These are phyloP conservation scores for Tolypocladium paradoxum DNA, from an alignment of 2,329 filamentous ascomycete species.

Conservation along the genomic window DNA sequence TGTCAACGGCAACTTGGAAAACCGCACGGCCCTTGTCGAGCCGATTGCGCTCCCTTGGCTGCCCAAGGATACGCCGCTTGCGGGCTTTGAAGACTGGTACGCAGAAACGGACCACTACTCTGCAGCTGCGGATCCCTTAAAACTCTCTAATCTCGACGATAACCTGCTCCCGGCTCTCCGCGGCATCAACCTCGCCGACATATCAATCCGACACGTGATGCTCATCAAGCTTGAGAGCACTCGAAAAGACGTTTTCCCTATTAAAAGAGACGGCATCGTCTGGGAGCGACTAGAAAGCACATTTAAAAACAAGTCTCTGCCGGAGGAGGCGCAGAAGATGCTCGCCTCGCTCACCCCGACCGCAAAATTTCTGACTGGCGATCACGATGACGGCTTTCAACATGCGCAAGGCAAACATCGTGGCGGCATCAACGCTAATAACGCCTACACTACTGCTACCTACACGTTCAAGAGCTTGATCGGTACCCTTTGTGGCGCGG, in stretches of 20 bases:
- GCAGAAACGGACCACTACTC: slow-evolving; percentile 18
- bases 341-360: slow-evolving; percentile 17
- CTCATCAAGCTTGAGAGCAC: slow-evolving; percentile 31
- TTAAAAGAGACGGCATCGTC: slow-evolving; percentile 27
- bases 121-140: slow-evolving; percentile 24
- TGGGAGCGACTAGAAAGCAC: slow-evolving; percentile 21
- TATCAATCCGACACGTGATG: slow-evolving; percentile 29
- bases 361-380: slow-evolving; percentile 21
- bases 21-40: slow-evolving; percentile 14
- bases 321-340: slow-evolving; percentile 16
- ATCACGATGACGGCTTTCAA: slow-evolving; percentile 22
- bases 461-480: slow-evolving; percentile 32
- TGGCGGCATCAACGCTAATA: slow-evolving; percentile 28
- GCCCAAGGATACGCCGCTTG: slow-evolving; percentile 7
- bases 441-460: slow-evolving; percentile 27
- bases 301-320: too few species aligned
- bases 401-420: slow-evolving; percentile 9
- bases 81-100: slow-evolving; percentile 19
- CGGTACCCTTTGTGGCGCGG: slow-evolving; percentile 28
- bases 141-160: slow-evolving; percentile 26
- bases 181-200: slow-evolving; percentile 11
- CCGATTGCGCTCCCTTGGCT: slow-evolving; percentile 15
- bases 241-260: slow-evolving; percentile 30
- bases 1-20: too few species aligned
- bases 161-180: slow-evolving; percentile 16